These are phyloP conservation scores for Trypanosoma scelopori DNA, from an alignment of 208 protist species.

Conservation along the genomic window DNA sequence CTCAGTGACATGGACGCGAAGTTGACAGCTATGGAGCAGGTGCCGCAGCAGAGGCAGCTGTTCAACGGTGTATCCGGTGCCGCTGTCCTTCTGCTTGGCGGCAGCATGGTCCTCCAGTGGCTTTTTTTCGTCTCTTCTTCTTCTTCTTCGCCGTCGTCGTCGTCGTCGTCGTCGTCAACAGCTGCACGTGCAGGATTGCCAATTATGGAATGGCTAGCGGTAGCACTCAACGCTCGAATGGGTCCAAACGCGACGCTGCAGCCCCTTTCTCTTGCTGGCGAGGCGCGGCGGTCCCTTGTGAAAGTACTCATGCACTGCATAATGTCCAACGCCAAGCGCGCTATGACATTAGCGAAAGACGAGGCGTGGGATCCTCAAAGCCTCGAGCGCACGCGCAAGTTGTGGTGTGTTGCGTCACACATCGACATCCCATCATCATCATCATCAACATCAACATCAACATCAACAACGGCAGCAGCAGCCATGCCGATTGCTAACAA, in stretches of 20 bases:
- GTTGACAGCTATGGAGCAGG: constrained; percentile 13
- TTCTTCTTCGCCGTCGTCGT: neutral
- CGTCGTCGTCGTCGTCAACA: neutral
- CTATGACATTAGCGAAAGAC: constrained; percentile 4
- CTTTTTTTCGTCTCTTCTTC: constrained; percentile 31
- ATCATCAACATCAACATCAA: neutral
- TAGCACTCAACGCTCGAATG: constrained; percentile 40
- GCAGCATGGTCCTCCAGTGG: constrained; percentile 56
- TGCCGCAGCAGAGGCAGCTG: neutral
- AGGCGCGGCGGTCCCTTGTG: constrained; percentile 39
- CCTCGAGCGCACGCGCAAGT: constrained; percentile 35
- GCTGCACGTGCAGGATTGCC: neutral
- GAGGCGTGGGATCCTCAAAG: constrained; percentile 30
- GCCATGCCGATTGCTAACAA: neutral
- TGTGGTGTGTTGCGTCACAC: constrained; percentile 45
- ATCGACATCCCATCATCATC: constrained; percentile 39
- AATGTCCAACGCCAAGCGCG: constrained; percentile 42
- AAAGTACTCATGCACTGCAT: constrained; percentile 65
- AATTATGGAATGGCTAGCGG: constrained; percentile 32
- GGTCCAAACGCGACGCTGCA: constrained; percentile 20
- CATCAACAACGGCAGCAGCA: neutral
- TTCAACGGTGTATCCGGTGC: constrained; percentile 9
- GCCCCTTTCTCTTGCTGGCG: constrained; percentile 26
- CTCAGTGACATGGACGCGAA: constrained; percentile 48
- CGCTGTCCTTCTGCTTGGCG: constrained; percentile 58